Conservation (phyloP, 495 filamentous ascomycete species). For the Podospora appendiculata region DNA sequence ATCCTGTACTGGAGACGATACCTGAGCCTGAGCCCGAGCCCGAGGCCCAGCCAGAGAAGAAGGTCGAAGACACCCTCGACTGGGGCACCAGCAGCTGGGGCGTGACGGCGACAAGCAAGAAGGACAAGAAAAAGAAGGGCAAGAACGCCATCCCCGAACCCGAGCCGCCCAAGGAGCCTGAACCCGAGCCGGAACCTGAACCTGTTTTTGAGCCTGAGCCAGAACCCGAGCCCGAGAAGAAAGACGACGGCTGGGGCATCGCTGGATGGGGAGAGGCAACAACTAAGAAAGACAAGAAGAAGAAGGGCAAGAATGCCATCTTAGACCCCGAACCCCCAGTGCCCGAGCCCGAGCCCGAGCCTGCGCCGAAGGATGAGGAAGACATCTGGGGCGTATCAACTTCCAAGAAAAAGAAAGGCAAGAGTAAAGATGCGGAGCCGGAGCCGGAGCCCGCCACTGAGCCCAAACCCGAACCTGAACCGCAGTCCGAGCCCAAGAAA, state of each 20-base stretch:
- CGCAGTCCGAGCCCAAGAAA: constrained; percentile 16
- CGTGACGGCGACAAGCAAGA: neutral
- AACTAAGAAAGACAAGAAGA: constrained; percentile 10
- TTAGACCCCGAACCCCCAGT: constrained; percentile 2
- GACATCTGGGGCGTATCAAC: no score
- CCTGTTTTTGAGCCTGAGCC: constrained; percentile 13
- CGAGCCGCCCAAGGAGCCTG: constrained; percentile 3
- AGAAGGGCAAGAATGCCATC: constrained; percentile 9
- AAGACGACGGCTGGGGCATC: constrained; percentile 5
- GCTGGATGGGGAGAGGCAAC: neutral
- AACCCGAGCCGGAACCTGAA: constrained; percentile 13
- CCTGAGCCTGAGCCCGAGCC: constrained; percentile 16
- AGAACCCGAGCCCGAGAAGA: constrained; percentile 23
- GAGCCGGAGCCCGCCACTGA: neutral
- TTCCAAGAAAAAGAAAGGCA: no score
- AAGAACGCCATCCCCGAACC: constrained; percentile 2
- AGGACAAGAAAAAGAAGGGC: constrained; percentile 19
- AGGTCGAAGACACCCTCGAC: constrained; percentile 10
- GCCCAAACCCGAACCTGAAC: constrained; percentile 22
- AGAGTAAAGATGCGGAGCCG: no score
- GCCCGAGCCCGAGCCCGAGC: constrained; percentile 13
- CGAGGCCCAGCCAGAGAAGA: constrained; percentile 23
- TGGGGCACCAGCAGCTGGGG: constrained; percentile 1
- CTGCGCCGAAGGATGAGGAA: no score
- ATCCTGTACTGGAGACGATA: neutral